phyloP scores from a whole-genome alignment of 2,329 filamentous ascomycete species.

The Penicillium sp. region DNA sequence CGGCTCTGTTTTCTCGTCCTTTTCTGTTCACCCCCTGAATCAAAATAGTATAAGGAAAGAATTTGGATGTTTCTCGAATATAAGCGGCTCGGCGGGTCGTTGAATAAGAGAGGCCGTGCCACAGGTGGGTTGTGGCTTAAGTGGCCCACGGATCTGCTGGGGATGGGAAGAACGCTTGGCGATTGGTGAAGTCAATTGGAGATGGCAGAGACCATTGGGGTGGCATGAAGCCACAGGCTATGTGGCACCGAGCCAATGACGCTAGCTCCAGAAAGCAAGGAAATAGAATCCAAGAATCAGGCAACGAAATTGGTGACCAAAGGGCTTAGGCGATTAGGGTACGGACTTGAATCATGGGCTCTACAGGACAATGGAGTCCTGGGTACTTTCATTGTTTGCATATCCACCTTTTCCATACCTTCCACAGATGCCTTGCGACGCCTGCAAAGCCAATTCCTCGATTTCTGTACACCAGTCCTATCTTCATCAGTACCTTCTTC shows the following conservation, averaged over 20 bases:
- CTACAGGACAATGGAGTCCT: background rate
- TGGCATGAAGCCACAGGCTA: background rate
- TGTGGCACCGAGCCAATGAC: background rate
- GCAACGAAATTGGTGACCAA: background rate
- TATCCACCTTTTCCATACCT: no score
- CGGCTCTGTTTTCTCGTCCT: background rate
- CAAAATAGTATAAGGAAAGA: background rate
- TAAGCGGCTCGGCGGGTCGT: background rate
- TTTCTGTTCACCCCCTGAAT: no score
- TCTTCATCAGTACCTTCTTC: constrained; percentile 4
- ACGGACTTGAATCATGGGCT: background rate
- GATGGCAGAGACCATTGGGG: background rate
- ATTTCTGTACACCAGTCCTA: background rate
- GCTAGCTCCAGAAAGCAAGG: background rate
- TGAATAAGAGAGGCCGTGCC: constrained; percentile 1
- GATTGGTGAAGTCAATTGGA: background rate
- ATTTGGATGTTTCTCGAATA: background rate
- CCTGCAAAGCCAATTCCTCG: constrained; percentile 1
- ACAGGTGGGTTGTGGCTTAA: constrained; percentile 9
- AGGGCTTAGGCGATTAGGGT: background rate
- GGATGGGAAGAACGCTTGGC: background rate
- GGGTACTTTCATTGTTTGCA: no score
- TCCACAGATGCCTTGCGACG: no score
- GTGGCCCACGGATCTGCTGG: constrained; percentile 3
- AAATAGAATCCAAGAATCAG: background rate